Conservation (phyloP, 2,329 filamentous ascomycete species). For the Beauveria australis region DNA sequence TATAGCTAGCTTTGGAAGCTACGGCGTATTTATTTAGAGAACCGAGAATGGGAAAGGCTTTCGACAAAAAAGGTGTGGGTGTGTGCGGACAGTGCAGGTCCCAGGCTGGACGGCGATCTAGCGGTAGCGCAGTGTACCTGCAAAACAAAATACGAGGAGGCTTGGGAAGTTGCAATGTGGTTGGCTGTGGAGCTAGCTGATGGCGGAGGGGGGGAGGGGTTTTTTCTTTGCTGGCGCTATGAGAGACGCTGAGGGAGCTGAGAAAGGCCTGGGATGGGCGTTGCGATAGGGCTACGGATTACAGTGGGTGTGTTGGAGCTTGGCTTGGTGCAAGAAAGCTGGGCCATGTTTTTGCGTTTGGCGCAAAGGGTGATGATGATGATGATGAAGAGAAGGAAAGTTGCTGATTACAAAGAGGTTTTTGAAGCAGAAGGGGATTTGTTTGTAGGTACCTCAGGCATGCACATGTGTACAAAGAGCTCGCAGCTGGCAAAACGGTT, state of each 20-base stretch:
- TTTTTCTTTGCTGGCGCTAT: not conserved
- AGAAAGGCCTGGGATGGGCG: not conserved
- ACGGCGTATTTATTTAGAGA: not conserved
- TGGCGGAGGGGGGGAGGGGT: not conserved
- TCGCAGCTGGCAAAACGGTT: not conserved
- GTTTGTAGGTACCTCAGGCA: conserved; percentile 1
- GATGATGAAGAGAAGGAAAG: not conserved
- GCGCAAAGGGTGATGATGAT: conserved; percentile 5
- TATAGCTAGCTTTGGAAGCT: not conserved
- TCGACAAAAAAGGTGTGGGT: not conserved
- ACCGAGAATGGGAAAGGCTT: not conserved
- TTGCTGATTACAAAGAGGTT: too few relatives aligned
- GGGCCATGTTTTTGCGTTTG: not conserved
- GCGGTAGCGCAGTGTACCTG: not conserved
- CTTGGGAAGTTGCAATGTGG: conserved; percentile 7
- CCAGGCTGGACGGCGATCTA: conserved; percentile 3
- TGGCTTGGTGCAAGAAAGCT: not conserved
- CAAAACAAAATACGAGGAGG: conserved; percentile 13
- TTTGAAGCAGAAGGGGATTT: not conserved
- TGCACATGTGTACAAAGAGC: not conserved
- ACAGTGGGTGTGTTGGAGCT: not conserved
- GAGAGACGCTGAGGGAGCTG: not conserved
- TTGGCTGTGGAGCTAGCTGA: conserved; percentile 9
- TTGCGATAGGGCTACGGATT: not conserved
- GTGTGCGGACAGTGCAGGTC: conserved; percentile 1